Conservation (phyloP, 2,329 filamentous ascomycete species). For the Eutypa lata region DNA sequence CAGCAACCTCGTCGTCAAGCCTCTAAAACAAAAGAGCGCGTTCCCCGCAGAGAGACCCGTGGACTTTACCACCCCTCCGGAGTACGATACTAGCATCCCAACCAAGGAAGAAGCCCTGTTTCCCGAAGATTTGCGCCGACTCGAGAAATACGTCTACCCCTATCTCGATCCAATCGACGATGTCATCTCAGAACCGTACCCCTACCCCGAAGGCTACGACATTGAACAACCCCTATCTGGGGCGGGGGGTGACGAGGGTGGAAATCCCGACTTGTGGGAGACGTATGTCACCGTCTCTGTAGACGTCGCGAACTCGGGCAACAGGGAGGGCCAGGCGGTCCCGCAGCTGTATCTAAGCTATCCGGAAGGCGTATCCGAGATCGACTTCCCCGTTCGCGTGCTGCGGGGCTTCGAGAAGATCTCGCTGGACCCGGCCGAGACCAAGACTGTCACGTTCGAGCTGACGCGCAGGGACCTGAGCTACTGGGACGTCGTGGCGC, state of each 20-base stretch:
- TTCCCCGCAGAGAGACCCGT: conserved; percentile 34
- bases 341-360: conserved; percentile 47
- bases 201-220: conserved; percentile 56
- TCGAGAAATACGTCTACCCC: conserved; percentile 72
- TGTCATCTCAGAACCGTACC: conserved; percentile 35
- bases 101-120: conserved; percentile 56
- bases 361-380: conserved; percentile 33
- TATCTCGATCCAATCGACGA: conserved; percentile 56
- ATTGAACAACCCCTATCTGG: conserved; percentile 48
- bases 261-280: conserved; percentile 64
- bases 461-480: conserved; percentile 68
- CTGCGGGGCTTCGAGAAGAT: conserved; percentile 74
- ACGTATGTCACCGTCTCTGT: conserved; percentile 48
- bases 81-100: conserved; percentile 54
- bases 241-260: conserved; percentile 67
- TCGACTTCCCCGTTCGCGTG: conserved; percentile 66
- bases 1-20: conserved; percentile 46
- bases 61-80: conserved; percentile 47
- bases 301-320: conserved; percentile 53
- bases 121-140: conserved; percentile 55
- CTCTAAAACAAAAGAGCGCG: conserved; percentile 43
- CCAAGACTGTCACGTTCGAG: conserved; percentile 50
- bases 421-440: conserved; percentile 51
- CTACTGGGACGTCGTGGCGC: conserved; percentile 64
- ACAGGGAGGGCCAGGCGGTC: conserved; percentile 38